Conservation (phyloP, 164 flowering plant species). For the Kingdonia uniflora region DNA sequence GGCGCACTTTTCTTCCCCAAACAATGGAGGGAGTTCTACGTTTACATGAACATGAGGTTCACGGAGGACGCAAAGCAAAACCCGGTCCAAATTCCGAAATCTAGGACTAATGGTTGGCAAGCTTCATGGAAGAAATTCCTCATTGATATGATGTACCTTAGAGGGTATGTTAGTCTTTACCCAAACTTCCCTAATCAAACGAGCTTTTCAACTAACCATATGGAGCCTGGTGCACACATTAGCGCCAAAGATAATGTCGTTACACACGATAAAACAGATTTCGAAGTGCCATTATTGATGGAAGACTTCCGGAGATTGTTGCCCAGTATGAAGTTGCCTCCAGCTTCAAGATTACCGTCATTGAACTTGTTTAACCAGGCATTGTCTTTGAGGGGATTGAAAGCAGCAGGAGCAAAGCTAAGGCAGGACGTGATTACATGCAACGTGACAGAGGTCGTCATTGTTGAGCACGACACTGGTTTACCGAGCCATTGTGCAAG, state of each 20-base stretch:
- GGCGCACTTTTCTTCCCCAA: constrained; percentile 99
- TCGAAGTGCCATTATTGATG: constrained; percentile 76
- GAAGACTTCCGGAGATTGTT: constrained; percentile 48
- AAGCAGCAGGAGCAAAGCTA: constrained; percentile 86
- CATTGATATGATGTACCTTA: constrained; percentile 93
- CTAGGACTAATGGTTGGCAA: constrained; percentile 95
- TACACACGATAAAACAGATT: constrained; percentile 60
- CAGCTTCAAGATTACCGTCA: constrained; percentile 78
- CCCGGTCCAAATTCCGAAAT: constrained; percentile 93
- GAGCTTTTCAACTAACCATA: constrained; percentile 95
- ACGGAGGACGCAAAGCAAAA: constrained; percentile 79
- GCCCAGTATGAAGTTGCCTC: constrained; percentile 70
- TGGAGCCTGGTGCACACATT: constrained; percentile 98
- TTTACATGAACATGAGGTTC: constrained; percentile 95
- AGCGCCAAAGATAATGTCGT: constrained; percentile 78
- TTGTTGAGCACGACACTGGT: constrained; percentile 70
- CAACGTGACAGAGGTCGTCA: constrained; percentile 49
- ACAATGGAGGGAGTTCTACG: constrained; percentile 94
- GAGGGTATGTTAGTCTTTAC: constrained; percentile 86
- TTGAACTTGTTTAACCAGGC: constrained; percentile 85
- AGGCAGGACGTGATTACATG: constrained; percentile 76
- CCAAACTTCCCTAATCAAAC: constrained; percentile 89
- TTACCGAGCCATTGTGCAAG: constrained; percentile 54
- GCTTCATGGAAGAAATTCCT: constrained; percentile 99
- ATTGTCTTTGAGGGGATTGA: constrained; percentile 71